phyloP scores from a whole-genome alignment of 83 land plant genomes.

The Thuja plicata region DNA sequence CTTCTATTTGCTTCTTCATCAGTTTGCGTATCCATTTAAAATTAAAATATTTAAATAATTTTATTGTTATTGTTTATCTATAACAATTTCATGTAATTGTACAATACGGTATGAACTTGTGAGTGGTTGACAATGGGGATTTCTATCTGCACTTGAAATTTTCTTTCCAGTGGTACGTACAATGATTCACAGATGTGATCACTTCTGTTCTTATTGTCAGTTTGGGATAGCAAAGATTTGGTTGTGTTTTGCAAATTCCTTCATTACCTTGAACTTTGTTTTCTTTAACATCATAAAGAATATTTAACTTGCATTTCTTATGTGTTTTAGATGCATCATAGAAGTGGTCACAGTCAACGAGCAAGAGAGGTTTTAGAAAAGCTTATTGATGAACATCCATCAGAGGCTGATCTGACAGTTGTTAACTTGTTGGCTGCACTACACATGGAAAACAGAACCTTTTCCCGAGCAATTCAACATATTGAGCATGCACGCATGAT shows the following conservation, averaged over 20 bases:
- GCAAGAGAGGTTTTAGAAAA: slow-evolving; percentile 61
- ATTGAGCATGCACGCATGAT: slow-evolving; percentile 52
- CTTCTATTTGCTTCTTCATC: background rate
- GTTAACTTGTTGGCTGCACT: slow-evolving; percentile 60
- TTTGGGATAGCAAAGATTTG: background rate
- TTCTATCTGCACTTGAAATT: background rate
- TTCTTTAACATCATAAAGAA: background rate
- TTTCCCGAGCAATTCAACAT: slow-evolving; percentile 56
- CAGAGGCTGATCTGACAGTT: slow-evolving; percentile 61
- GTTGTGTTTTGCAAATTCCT: background rate
- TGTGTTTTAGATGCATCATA: slow-evolving; percentile 54
- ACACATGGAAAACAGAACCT: slow-evolving; percentile 55
- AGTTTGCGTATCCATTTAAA: background rate
- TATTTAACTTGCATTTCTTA: background rate
- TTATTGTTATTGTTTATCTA: background rate
- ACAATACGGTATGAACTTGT: background rate
- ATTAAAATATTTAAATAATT: background rate
- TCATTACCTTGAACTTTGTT: background rate
- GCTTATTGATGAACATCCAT: slow-evolving; percentile 45
- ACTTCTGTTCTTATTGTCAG: background rate
- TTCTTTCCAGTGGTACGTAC: background rate
- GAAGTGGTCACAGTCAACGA: slow-evolving; percentile 61
- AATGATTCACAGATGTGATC: background rate
- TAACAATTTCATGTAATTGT: background rate
- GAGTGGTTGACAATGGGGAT: background rate